phyloP scores from a whole-genome alignment of 306 rosid species.

The Betula pendula region DNA sequence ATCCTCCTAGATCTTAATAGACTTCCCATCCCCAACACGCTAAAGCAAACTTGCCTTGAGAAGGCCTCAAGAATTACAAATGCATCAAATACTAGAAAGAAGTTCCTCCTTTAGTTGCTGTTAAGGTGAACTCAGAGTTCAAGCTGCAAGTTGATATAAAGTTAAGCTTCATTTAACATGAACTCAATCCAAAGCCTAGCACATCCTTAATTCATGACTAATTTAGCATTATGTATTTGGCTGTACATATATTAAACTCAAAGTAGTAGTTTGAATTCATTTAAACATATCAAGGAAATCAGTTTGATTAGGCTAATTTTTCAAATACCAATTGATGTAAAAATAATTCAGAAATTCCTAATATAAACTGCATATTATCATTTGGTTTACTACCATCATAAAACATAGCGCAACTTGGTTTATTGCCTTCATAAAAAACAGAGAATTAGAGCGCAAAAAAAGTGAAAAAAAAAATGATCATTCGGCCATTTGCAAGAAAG shows the following conservation, averaged over 20 bases:
- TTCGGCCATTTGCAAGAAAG: too few species aligned
- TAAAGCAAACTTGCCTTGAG: too few species aligned
- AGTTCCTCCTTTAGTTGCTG: not conserved
- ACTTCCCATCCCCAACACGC: too few species aligned
- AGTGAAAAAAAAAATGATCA: too few species aligned
- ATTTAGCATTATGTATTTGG: not conserved
- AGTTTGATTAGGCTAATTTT: not conserved
- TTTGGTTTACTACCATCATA: too few species aligned
- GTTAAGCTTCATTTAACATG: not conserved
- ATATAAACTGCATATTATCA: too few species aligned
- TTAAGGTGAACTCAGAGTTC: not conserved
- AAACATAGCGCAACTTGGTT: too few species aligned
- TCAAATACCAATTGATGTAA: not conserved
- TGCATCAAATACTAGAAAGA: not conserved
- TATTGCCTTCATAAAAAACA: too few species aligned
- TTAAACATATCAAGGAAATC: not conserved
- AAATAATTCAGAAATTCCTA: too few species aligned
- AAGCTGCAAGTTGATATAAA: not conserved
- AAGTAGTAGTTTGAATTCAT: not conserved
- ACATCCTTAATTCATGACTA: not conserved
- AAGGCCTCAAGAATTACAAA: not conserved
- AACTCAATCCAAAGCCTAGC: not conserved
- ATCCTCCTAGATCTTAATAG: too few species aligned
- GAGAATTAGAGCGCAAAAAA: too few species aligned
- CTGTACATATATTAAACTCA: not conserved